Evolutionary conservation across 202 grass and related monocot species (phyloP).

Genomic region (Panicum virgatum): DNA sequence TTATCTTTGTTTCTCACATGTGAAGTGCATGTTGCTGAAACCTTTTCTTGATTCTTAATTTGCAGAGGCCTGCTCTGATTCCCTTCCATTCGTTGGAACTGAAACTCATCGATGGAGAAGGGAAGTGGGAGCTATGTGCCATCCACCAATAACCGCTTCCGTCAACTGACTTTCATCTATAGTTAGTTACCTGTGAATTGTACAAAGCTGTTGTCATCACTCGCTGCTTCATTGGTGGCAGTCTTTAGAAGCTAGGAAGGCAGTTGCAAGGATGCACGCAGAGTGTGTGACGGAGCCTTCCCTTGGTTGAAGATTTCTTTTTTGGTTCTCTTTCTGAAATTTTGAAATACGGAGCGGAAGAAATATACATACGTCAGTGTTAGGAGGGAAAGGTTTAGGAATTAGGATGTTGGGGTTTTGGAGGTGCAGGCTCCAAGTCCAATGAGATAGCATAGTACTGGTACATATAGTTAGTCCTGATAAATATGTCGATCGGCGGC

Average conservation of each 20-base stretch:
- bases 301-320: background rate
- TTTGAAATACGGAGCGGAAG: slow-evolving; percentile 17
- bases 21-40: background rate
- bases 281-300: no score
- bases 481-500: background rate
- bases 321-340: background rate
- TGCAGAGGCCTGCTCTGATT: slow-evolving; percentile 89
- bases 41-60: slow-evolving; percentile 16
- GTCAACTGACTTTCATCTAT: slow-evolving; percentile 1
- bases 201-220: slow-evolving; percentile 29
- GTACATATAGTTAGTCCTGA: slow-evolving; percentile 23
- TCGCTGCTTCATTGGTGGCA: no score
- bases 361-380: background rate
- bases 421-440: no score
- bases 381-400: slow-evolving; percentile 15
- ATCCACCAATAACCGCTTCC: slow-evolving; percentile 57
- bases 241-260: slow-evolving; percentile 15
- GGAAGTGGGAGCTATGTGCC: slow-evolving; percentile 86
- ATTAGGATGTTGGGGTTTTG: no score
- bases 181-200: slow-evolving; percentile 22
- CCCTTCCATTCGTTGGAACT: slow-evolving; percentile 92
- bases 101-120: slow-evolving; percentile 94
- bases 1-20: background rate
- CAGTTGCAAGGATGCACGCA: background rate
- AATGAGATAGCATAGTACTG: slow-evolving; percentile 37